Base-by-base conservation (phyloP, 2,329 filamentous ascomycete genomes). In the Geosmithia flava region DNA sequence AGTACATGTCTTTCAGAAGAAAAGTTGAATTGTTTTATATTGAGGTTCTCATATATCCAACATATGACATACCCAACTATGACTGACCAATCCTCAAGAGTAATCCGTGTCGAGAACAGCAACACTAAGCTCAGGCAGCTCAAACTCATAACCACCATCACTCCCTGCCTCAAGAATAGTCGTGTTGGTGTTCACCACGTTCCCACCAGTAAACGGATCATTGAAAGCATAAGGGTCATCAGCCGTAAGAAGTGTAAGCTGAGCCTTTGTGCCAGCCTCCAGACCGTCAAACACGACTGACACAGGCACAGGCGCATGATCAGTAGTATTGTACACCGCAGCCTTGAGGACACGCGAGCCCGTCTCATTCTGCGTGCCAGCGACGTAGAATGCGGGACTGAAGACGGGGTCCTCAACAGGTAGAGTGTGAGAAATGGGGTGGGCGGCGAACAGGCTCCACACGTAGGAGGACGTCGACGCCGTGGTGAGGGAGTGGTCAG, bases 81-180 rank as follows among this genome's bases (percentile, higher is more conserved):
- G 11, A 37, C 11, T 5, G 6, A 11, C 6, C 33, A 37, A 6
- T 3, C 11, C 3, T 16, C 15, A 37, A 3, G 10, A 11, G 11
- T 23, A 20, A 16, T 44, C 42, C 17, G 68, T 70, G 47, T 78
- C 73, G 47, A 81, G 56, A 2, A 81, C 70, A 15, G 75, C 75
- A 45, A 81, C 69, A 53, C 74, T 78, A 49, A 78, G 60, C 53
- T 75, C 63, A 0, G 76, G 76, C 55, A 81, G 51, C 23, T 57
- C 64, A 53, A 80, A 80, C 42, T 59, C 60, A 53, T 80, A 78
- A 2, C 54, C 58, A 2, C 77, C 77, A 23, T 68, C 62, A 3
- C 58, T 54, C 16, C 65, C 67, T 2, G 70, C 73, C 53, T 56
- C 62, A 19, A 77, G 50, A 0, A 58, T 59, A 1, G 55, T 58